Evolutionary conservation across 257 asterid genomes (phyloP).

Genomic region (Solanum arcanum): DNA sequence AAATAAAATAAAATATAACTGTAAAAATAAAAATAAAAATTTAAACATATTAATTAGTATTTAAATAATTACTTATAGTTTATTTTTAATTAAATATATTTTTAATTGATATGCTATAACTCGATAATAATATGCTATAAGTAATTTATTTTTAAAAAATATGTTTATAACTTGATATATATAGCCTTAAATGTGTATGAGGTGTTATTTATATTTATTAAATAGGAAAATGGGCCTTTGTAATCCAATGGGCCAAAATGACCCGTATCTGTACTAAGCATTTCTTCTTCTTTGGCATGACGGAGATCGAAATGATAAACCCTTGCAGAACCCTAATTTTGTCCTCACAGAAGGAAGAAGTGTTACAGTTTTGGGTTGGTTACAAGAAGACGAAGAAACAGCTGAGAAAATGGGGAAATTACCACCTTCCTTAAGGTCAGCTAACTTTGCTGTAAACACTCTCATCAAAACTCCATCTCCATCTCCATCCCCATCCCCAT

Average conservation of each 20-base stretch:
- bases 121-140: no score
- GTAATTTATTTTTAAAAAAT: no score
- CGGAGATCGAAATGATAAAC: background rate
- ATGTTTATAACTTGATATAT: no score
- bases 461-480: slow-evolving; percentile 20
- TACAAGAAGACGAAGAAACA: background rate
- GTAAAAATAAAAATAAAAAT: no score
- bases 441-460: slow-evolving; percentile 23
- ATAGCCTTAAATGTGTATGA: no score
- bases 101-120: no score
- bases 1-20: no score
- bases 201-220: no score
- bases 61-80: no score
- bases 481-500: background rate
- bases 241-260: background rate
- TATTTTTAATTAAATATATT: no score
- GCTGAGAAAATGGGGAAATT: slow-evolving; percentile 43
- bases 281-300: background rate
- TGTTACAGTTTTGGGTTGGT: background rate
- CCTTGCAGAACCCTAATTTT: slow-evolving; percentile 43
- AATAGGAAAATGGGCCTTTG: background rate
- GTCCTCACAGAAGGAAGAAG: background rate
- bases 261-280: background rate
- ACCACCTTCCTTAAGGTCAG: slow-evolving; percentile 39
- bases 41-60: no score